A percentile compares a stretch with the other conserved stretches of the same genome.
These are phyloP conservation scores for Plasmodium falciparum DNA, from an alignment of 169 alveolate genomes.

Conservation along the genomic window DNA sequence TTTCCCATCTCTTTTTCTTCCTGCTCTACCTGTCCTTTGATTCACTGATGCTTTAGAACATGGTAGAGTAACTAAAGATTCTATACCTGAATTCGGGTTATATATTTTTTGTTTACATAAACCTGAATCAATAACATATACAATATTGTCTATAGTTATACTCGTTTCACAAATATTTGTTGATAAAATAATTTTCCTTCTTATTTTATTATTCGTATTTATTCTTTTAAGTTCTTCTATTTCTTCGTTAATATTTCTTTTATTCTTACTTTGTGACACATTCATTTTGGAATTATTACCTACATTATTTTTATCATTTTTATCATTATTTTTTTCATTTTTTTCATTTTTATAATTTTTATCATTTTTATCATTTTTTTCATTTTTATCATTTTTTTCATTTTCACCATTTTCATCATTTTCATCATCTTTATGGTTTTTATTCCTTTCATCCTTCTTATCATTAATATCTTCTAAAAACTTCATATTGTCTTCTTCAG, in stretches of 20 bases:
- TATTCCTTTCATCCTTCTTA: not conserved
- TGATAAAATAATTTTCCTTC: conserved; percentile 97
- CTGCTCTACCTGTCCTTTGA: conserved; percentile 99
- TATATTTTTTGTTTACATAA: conserved; percentile 97
- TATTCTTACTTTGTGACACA: not conserved
- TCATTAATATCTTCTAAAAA: not conserved
- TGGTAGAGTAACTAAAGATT: conserved; percentile 98
- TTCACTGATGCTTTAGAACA: conserved; percentile 99
- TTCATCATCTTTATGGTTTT: not conserved
- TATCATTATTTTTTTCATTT: not conserved
- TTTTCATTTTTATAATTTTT: not conserved
- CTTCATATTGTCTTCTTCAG: conserved; percentile 77
- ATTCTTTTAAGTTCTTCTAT: not conserved
- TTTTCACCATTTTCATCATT: too few relatives aligned
- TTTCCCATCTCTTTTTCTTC: conserved; percentile 99
- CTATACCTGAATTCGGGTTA: conserved; percentile 97
- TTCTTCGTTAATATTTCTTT: conserved; percentile 9
- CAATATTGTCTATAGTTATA: conserved; percentile 98
- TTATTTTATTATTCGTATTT: conserved; percentile 89
- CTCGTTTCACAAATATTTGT: conserved; percentile 99
- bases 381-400: not conserved
- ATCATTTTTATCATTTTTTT: not conserved
- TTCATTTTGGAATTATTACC: not conserved
- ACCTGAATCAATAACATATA: conserved; percentile 98
- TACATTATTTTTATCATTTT: not conserved